A percentile compares a stretch with the other conserved stretches of the same genome.
Conservation (phyloP, 345 rosid genomes). For the Camelina neglecta region DNA sequence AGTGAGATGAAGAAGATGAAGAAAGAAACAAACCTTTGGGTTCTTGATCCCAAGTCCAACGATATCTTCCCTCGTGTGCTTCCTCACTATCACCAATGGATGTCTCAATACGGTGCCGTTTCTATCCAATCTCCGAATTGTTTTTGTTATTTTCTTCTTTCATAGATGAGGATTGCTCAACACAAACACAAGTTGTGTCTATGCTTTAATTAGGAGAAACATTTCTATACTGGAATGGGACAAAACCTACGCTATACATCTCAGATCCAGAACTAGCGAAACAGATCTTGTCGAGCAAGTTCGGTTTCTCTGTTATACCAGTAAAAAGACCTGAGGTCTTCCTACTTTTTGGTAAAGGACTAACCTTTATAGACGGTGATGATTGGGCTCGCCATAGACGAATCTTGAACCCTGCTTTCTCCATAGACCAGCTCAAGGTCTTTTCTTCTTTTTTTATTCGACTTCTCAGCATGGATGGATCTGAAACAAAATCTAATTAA, state of each 20-base stretch:
- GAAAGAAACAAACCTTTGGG: neutral
- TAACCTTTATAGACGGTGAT: constrained; percentile 30
- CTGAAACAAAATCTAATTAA: neutral
- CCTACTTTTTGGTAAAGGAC: constrained; percentile 42
- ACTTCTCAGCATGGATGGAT: neutral
- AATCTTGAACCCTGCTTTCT: constrained; percentile 49
- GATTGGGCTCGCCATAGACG: constrained; percentile 47
- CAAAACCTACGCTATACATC: constrained; percentile 40
- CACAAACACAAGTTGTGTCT: neutral
- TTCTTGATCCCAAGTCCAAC: constrained; percentile 7
- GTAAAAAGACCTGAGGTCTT: neutral
- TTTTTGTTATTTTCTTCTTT: neutral
- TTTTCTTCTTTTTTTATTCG: neutral
- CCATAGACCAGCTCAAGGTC: constrained; percentile 50
- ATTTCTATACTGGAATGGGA: constrained; percentile 47
- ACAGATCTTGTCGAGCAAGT: constrained; percentile 45
- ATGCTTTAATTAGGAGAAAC: constrained; percentile 39
- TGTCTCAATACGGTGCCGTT: constrained; percentile 14
- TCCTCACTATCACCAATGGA: constrained; percentile 19
- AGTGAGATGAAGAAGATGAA: constrained; percentile 12
- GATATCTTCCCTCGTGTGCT: constrained; percentile 25
- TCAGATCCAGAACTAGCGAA: constrained; percentile 45
- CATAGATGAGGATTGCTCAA: neutral
- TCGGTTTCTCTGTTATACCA: constrained; percentile 38
- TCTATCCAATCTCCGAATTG: neutral